These are phyloP conservation scores for Canariomyces notabilis DNA, from an alignment of 2,329 filamentous ascomycete genomes.

Conservation along the genomic window DNA sequence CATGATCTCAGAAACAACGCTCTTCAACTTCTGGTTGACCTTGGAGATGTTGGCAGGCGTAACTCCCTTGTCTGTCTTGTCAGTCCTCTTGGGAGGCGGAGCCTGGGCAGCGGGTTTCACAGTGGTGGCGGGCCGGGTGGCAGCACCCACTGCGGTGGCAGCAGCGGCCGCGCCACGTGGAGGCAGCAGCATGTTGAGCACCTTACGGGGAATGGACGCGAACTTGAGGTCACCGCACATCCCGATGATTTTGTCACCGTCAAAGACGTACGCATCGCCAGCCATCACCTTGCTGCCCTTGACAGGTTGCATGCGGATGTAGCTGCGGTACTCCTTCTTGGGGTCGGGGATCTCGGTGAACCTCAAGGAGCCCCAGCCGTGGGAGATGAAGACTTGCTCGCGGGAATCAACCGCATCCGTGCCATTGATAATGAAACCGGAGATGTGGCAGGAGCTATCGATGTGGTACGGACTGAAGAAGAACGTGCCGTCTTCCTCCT, in stretches of 20 bases:
- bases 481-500: conserved; percentile 44
- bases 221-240: conserved; percentile 57
- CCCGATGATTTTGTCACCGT: conserved; percentile 46
- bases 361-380: conserved; percentile 52
- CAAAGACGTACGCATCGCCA: conserved; percentile 52
- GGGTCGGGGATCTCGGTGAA: conserved; percentile 43
- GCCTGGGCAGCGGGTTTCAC: conserved; percentile 34
- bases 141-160: conserved; percentile 32
- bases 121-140: conserved; percentile 30
- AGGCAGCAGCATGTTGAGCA: conserved; percentile 62
- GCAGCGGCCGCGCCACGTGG: conserved; percentile 45
- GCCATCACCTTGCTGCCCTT: conserved; percentile 47
- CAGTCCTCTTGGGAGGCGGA: conserved; percentile 35
- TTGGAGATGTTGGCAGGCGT: conserved; percentile 43
- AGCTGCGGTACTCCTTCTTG: conserved; percentile 48
- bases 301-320: conserved; percentile 54
- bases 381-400: conserved; percentile 54
- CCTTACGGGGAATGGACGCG: conserved; percentile 60
- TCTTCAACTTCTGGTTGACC: conserved; percentile 48
- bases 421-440: conserved; percentile 57
- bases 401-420: conserved; percentile 51
- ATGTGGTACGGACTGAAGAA: conserved; percentile 56
- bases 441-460: conserved; percentile 54
- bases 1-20: conserved; percentile 42
- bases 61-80: conserved; percentile 42